A percentile compares a stretch with the other conserved stretches of the same genome.
phyloP scores from a whole-genome alignment of 371 early-diverging fungal species.

The Gilbertella persicaria region DNA sequence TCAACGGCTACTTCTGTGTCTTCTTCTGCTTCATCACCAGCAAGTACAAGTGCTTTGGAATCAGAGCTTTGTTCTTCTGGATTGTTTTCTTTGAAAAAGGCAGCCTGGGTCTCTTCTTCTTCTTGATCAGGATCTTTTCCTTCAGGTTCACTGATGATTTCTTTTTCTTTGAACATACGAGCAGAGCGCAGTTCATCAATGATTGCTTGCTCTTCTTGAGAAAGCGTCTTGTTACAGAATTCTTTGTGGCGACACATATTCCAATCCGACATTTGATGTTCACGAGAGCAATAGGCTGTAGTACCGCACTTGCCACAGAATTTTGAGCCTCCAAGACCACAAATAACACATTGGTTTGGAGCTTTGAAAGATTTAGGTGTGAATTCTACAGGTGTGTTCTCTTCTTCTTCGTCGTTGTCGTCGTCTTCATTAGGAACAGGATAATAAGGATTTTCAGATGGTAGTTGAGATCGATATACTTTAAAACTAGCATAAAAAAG shows the following conservation, averaged over 20 bases:
- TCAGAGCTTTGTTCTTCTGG: conserved; percentile 31
- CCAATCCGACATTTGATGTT: conserved; percentile 90
- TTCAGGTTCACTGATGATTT: conserved; percentile 80
- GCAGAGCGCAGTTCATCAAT: conserved; percentile 25
- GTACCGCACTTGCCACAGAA: conserved; percentile 77
- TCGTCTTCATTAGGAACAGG: conserved; percentile 45
- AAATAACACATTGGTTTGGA: conserved; percentile 52
- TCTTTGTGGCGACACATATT: conserved; percentile 71
- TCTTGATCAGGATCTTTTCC: conserved; percentile 48
- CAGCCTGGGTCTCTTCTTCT: conserved; percentile 46
- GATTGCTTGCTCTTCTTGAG: conserved; percentile 16
- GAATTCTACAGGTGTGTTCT: conserved; percentile 23
- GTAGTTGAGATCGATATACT: conserved; percentile 82
- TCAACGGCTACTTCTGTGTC: conserved; percentile 90
- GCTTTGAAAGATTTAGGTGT: conserved; percentile 36
- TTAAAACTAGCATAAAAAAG: conserved; percentile 66
- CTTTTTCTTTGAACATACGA: conserved; percentile 67
- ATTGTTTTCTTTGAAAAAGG: conserved; percentile 39
- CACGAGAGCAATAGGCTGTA: conserved; percentile 78
- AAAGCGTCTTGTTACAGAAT: conserved; percentile 51
- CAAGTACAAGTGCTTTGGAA: conserved; percentile 53
- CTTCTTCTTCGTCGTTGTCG: conserved; percentile 39
- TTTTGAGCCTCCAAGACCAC: conserved; percentile 81
- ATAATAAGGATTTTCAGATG: conserved; percentile 79
- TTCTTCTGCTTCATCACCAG: conserved; percentile 73